Evolutionary conservation across 1,139 yeast species (phyloP).

Genomic region (Yamadazyma songkhlaensis): DNA sequence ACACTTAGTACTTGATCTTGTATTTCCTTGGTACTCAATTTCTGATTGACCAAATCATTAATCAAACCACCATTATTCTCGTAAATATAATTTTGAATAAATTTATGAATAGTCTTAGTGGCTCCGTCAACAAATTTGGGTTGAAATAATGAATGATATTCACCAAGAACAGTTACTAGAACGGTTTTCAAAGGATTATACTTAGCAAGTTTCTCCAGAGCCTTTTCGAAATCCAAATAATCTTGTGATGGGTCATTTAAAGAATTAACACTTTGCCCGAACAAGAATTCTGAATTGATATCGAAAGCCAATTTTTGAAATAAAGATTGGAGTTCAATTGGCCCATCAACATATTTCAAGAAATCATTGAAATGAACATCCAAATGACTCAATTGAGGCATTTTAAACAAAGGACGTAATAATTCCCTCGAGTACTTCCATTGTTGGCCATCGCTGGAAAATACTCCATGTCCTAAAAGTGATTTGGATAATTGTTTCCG

Average conservation of each 20-base stretch:
- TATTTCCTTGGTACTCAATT: slow-evolving; percentile 38
- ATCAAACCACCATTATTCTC: slow-evolving; percentile 32
- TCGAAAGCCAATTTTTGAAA: background rate
- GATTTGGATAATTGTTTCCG: slow-evolving; percentile 42
- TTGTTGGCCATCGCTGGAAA: slow-evolving; percentile 54
- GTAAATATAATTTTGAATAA: slow-evolving; percentile 24
- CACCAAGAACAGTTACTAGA: slow-evolving; percentile 17
- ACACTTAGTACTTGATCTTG: slow-evolving; percentile 47
- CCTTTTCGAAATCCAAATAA: background rate
- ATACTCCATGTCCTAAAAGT: slow-evolving; percentile 54
- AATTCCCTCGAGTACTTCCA: slow-evolving; percentile 57
- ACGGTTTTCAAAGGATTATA: slow-evolving; percentile 24
- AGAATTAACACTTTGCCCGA: slow-evolving; percentile 38
- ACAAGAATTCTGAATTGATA: background rate
- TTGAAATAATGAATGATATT: slow-evolving; percentile 25
- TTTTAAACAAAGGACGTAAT: slow-evolving; percentile 55
- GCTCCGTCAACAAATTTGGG: slow-evolving; percentile 24
- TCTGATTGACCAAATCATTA: slow-evolving; percentile 42
- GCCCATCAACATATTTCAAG: background rate
- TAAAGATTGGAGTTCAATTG: background rate
- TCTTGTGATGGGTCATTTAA: slow-evolving; percentile 7
- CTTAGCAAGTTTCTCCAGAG: background rate
- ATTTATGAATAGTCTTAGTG: slow-evolving; percentile 21
- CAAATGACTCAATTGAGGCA: slow-evolving; percentile 11
- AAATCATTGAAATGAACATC: background rate